Evolutionary conservation across 345 rosid genomes (phyloP), one percentile per base, ranked within the genome.

Genomic region (Gossypium bickii): DNA sequence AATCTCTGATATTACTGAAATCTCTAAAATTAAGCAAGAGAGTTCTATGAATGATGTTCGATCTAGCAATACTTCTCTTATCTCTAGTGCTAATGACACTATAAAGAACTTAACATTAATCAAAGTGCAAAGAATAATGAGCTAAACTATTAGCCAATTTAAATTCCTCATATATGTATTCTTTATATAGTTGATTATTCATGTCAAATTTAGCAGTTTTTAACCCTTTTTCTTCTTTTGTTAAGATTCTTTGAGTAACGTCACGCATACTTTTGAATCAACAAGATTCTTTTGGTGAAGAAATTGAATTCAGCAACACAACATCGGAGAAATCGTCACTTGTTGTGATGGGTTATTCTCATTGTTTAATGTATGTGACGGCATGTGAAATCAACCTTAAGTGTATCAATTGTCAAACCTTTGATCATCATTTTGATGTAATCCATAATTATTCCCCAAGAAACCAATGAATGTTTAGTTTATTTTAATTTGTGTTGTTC

Each of bases 281-380:
- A 11, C 6, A 56, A 45, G 71, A 67, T 17, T 47, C 56, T 5
- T 66, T 27, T 4, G 13, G 12, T 7, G 43, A 48, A 24, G 15
- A 67, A 67, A 9, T 67, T 24, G 43, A 67, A 18, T 67, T 47
- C 0, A 24, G 41, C 71, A 15, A 24, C 57, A 48, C 12, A 25
- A 67, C 1, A 9, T 15, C 0, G 0, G 7, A 67, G 0, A 10
- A 2, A 5, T 52, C 55, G 8, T 70, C 81, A 0, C 27, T 79
- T 47, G 49, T 77, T 70, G 11, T 71, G 64, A 81, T 79, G 82
- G 83, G 84, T 9, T 79, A 80, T 24, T 25, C n/a, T 1, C 41
- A 12, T 10, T 85, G 86, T 79, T 29, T 70, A 58, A 77, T 82
- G 6, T 77, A 76, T 75, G 80, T 82, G 47, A 82, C 81, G 81